These are phyloP conservation scores for Daldinia eschscholtzii DNA, from an alignment of 2,329 filamentous ascomycete genomes.

Conservation along the genomic window DNA sequence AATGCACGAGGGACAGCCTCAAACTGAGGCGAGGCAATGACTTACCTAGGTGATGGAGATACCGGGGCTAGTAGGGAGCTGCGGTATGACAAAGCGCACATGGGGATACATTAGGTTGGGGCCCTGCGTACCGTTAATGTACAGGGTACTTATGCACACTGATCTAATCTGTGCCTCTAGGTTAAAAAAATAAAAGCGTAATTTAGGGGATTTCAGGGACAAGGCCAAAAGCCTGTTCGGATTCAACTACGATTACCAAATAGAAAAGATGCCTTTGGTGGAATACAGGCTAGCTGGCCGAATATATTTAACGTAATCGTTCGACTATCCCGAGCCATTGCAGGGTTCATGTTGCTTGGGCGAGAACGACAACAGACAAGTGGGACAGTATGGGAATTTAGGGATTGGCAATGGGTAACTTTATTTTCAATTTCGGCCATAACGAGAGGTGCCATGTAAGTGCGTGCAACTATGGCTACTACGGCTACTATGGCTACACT, in stretches of 20 bases:
- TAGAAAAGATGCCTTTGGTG: constrained; percentile 55
- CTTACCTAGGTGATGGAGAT: constrained; percentile 26
- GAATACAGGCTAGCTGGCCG: constrained; percentile 51
- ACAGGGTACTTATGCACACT: constrained; percentile 37
- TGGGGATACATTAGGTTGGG: constrained; percentile 27
- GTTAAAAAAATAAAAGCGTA: constrained; percentile 14
- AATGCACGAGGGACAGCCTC: constrained; percentile 40
- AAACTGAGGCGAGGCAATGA: constrained; percentile 31
- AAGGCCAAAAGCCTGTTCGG: constrained; percentile 36
- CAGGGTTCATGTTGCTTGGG: constrained; percentile 40
- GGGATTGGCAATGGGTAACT: constrained; percentile 1
- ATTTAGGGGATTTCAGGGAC: constrained; percentile 41
- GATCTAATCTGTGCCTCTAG: constrained; percentile 40
- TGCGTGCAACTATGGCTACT: neutral
- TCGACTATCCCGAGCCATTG: constrained; percentile 50
- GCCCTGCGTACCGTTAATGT: constrained; percentile 14
- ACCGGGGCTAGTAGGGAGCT: neutral
- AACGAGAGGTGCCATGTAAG: constrained; percentile 4
- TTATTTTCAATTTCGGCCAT: constrained; percentile 7
- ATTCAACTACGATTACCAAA: constrained; percentile 61
- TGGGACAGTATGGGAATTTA: constrained; percentile 28
- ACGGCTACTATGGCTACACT: too few species aligned
- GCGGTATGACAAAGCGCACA: constrained; percentile 29
- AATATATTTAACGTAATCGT: constrained; percentile 64
- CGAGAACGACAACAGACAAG: constrained; percentile 28